phyloP scores from a whole-genome alignment of 1,139 yeast species.

The Schwanniomyces etchellsii region DNA sequence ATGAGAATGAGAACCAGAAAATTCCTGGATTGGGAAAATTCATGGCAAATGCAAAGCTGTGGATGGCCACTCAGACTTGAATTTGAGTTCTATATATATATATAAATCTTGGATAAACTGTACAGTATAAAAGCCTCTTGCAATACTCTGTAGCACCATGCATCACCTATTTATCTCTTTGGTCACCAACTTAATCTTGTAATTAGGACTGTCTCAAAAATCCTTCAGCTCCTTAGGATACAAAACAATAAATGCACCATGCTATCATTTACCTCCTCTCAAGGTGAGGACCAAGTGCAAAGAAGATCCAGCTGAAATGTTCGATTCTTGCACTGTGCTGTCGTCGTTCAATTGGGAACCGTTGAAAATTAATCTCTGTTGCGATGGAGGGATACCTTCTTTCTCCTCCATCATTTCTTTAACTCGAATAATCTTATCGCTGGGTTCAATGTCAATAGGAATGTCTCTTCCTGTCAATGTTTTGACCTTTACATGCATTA shows the following conservation, averaged over 20 bases:
- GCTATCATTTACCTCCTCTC: slow-evolving; percentile 59
- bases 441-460: slow-evolving; percentile 71
- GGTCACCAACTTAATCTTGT: too few species aligned
- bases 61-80: slow-evolving; percentile 29
- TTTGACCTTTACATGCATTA: slow-evolving; percentile 64
- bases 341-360: slow-evolving; percentile 92
- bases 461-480: slow-evolving; percentile 84
- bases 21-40: slow-evolving; percentile 28
- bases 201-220: too few species aligned
- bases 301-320: slow-evolving; percentile 69
- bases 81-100: too few species aligned
- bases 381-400: slow-evolving; percentile 97
- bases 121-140: too few species aligned
- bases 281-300: slow-evolving; percentile 85
- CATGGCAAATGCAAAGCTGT: slow-evolving; percentile 58
- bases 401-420: slow-evolving; percentile 94
- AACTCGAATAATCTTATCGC: slow-evolving; percentile 71
- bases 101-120: too few species aligned
- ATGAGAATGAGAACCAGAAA: slow-evolving; percentile 19
- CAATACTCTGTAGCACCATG: too few species aligned
- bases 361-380: slow-evolving; percentile 83
- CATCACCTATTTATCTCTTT: too few species aligned
- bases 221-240: too few species aligned
- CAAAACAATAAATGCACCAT: too few species aligned
- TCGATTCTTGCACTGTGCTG: slow-evolving; percentile 61